Percentiles rank a stretch among this genome's conserved stretches.
These are phyloP conservation scores for Diaporthe ampelina DNA, from an alignment of 2,329 filamentous ascomycete genomes.

Conservation along the genomic window DNA sequence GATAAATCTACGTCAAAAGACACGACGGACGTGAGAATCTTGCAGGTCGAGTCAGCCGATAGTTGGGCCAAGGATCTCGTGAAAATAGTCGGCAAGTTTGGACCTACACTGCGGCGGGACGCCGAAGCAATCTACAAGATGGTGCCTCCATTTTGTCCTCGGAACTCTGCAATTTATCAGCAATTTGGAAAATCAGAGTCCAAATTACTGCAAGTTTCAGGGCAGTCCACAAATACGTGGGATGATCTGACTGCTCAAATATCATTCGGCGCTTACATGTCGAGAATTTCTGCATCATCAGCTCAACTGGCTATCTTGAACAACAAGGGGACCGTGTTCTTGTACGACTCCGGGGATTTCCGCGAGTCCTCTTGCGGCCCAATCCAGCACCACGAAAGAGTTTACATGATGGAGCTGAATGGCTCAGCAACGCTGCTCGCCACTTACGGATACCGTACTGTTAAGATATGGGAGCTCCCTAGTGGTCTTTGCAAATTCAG, in stretches of 20 bases:
- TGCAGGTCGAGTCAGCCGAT: neutral
- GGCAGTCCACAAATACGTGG: neutral
- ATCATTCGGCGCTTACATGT: neutral
- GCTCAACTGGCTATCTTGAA: neutral
- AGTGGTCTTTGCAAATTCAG: neutral
- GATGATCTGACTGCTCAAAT: neutral
- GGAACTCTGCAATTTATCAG: slow-evolving; percentile 2
- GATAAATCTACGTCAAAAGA: slow-evolving; percentile 41
- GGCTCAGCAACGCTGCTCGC: neutral
- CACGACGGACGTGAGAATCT: slow-evolving; percentile 43
- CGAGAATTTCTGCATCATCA: neutral
- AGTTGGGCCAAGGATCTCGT: slow-evolving; percentile 5
- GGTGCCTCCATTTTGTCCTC: neutral
- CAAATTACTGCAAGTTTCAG: slow-evolving; percentile 42
- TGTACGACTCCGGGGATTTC: slow-evolving; percentile 1
- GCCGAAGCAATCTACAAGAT: neutral
- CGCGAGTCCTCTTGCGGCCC: neutral
- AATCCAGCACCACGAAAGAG: neutral
- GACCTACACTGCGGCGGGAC: neutral
- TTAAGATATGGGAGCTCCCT: neutral
- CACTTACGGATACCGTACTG: neutral
- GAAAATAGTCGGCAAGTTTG: neutral
- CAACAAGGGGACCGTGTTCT: neutral
- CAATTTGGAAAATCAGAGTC: neutral
- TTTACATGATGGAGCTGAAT: neutral